Conservation (phyloP, 78 protist species). For the Thecamonas trahens region DNA sequence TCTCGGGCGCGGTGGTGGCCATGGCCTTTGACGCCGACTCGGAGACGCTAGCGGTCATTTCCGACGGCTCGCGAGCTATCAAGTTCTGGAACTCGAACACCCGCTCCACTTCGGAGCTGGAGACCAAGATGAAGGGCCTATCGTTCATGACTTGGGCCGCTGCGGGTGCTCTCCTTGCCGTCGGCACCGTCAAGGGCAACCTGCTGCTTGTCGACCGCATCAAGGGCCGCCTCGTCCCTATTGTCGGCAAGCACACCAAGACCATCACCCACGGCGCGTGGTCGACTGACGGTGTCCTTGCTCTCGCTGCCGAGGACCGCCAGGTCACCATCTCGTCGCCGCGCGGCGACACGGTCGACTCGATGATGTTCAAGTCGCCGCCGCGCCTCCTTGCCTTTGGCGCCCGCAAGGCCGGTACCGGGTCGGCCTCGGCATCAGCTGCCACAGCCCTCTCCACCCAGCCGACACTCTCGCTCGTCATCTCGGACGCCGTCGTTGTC, state of each 20-base stretch:
- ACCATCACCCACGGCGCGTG: conserved; percentile 56
- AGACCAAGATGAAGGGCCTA: conserved; percentile 7
- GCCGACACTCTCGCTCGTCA: background rate
- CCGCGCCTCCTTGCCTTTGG: background rate
- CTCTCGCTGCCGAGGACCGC: conserved; percentile 44
- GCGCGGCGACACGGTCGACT: conserved; percentile 15
- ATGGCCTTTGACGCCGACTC: conserved; percentile 45
- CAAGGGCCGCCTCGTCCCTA: background rate
- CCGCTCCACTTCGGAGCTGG: background rate
- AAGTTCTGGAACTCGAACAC: conserved; percentile 14
- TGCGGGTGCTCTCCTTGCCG: conserved; percentile 24
- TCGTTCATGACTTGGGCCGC: conserved; percentile 13
- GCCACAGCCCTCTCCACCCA: background rate
- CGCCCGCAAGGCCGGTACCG: background rate
- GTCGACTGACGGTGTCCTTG: conserved; percentile 31
- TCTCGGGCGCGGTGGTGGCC: background rate
- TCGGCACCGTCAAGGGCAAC: conserved; percentile 39
- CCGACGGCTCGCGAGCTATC: background rate
- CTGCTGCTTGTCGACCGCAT: background rate
- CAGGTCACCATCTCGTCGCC: conserved; percentile 4
- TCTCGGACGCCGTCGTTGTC: background rate
- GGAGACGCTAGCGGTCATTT: conserved; percentile 34
- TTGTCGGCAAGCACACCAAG: conserved; percentile 30
- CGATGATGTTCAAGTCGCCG: background rate
- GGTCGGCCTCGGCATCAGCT: too few relatives aligned